Evolutionary conservation across 2,329 filamentous ascomycete species (phyloP), one percentile per base, ranked within the genome.

Genomic region (Chaetomium globosum): DNA sequence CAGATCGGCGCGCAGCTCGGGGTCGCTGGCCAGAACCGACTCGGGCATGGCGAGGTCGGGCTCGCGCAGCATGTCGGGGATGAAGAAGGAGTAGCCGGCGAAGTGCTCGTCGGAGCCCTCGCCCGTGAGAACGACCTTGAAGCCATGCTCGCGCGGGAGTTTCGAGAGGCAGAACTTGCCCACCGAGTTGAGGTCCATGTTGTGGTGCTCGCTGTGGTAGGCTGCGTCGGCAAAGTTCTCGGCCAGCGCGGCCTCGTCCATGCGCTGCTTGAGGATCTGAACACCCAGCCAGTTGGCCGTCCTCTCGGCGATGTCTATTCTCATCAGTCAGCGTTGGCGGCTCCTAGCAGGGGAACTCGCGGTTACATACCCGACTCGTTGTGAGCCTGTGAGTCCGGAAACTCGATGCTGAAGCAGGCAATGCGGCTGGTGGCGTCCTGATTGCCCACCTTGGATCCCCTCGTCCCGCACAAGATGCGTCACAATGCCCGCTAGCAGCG

Each of bases 21-120:
- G 8, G 10, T 68, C 43, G 21, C 74, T 67, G 12, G 71, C 55
- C 4, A 77, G 70, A 0, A 67, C 53, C n/a, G 72, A 71, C 0
- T 74, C 68, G 0, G 74, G 71, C 73, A 73, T 75, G n/a, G 77
- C 67, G 8, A 57, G 59, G 68, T 86, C 84, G 1, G 78, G 70
- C 68, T 85, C 83, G 12, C 78, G 77, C 1, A 87, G 75, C 60
- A 78, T 80, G 60, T 85, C 82, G 0, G 77, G 73, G 0, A 78
- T 70, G 62, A 81, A 82, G 55, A 77, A 74, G 0, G 76, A 73
- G 67, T 86, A 87, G 33, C 84, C 84, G 2, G 76, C 80, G 70
- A 86, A 86, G 59, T 81, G 77, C 74, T 86, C 84, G 66, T 86
- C 84, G 9, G 81, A 74, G 4, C 82, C 82, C 69, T 84, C 81